phyloP scores from a whole-genome alignment of 345 rosid genomes.

The Mallotus nudiflorus region DNA sequence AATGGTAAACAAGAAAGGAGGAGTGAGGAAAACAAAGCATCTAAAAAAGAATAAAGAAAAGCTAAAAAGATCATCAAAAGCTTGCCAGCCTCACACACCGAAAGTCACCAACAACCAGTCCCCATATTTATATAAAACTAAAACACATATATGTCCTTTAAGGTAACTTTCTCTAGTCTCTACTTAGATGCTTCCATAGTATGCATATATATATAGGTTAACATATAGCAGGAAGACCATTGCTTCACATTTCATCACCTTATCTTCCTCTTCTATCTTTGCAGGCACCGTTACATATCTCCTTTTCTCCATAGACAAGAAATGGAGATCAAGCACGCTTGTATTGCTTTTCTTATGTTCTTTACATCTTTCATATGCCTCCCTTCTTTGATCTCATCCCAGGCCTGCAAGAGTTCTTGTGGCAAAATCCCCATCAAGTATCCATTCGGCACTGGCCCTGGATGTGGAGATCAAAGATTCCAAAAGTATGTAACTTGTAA shows the following conservation, averaged over 20 bases:
- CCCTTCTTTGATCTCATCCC: constrained; percentile 48
- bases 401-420: constrained; percentile 61
- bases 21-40: constrained; percentile 14
- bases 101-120: constrained; percentile 9
- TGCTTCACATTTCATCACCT: not conserved
- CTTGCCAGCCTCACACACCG: constrained; percentile 25
- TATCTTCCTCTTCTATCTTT: too few relatives aligned
- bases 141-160: constrained; percentile 2
- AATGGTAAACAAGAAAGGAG: not conserved
- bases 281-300: not conserved
- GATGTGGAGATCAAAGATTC: constrained; percentile 88
- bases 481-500: constrained; percentile 60
- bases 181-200: not conserved
- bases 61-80: constrained; percentile 9
- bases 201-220: not conserved
- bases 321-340: constrained; percentile 30
- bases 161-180: not conserved
- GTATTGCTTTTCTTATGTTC: constrained; percentile 2
- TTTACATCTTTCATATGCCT: constrained; percentile 24
- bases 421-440: constrained; percentile 59
- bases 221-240: not conserved
- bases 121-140: not conserved
- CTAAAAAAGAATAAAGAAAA: constrained; percentile 3
- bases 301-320: not conserved
- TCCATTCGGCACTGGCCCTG: constrained; percentile 79